These are phyloP conservation scores for Aspergillus sp. DNA, from an alignment of 2,329 filamentous ascomycete species.

Conservation along the genomic window DNA sequence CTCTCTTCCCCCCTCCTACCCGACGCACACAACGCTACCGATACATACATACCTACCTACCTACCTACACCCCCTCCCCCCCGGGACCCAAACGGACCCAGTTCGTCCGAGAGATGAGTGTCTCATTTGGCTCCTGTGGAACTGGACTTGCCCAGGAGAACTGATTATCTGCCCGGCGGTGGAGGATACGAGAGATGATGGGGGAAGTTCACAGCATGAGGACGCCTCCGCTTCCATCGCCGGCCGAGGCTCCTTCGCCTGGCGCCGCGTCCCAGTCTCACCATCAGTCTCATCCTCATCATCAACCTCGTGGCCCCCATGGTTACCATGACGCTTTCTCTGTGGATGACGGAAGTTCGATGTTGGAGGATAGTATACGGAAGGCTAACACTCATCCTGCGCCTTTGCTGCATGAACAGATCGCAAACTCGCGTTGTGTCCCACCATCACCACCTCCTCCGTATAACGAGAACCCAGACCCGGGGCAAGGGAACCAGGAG, in stretches of 20 bases:
- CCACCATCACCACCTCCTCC: conserved; percentile 3
- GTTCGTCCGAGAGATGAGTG: conserved; percentile 29
- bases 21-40: conserved; percentile 1
- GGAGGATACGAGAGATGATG: conserved; percentile 25
- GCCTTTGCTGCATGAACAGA: conserved; percentile 12
- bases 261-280: conserved; percentile 9
- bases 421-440: conserved; percentile 7
- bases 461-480: conserved; percentile 16
- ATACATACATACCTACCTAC: background rate
- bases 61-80: conserved; percentile 2
- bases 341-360: conserved; percentile 6
- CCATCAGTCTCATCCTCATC: conserved; percentile 8
- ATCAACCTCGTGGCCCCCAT: conserved; percentile 17
- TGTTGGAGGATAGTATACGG: conserved; percentile 7
- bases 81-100: conserved; percentile 11
- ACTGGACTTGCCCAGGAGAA: conserved; percentile 25
- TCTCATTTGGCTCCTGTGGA: conserved; percentile 20
- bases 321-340: no score
- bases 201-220: conserved; percentile 31
- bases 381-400: conserved; percentile 15
- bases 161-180: conserved; percentile 25
- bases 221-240: conserved; percentile 34
- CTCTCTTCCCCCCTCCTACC: background rate
- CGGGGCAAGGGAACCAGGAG: conserved; percentile 15
- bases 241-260: conserved; percentile 29